These are phyloP conservation scores for Silene uniflora DNA, from an alignment of 148 eudicot species.

Conservation along the genomic window DNA sequence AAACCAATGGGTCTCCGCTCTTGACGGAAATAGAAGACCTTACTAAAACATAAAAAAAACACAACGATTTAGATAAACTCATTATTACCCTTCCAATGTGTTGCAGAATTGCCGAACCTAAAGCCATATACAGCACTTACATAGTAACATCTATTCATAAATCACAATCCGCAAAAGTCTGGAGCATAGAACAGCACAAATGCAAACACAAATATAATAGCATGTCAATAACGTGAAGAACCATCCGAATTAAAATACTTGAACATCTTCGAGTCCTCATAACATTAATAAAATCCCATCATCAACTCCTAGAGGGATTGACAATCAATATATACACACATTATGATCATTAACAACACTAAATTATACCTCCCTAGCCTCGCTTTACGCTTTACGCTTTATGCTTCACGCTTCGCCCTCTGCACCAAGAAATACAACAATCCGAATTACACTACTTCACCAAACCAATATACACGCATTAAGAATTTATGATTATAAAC, in stretches of 20 bases:
- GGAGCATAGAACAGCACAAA: neutral
- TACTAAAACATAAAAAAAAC: neutral
- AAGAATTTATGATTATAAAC: no score
- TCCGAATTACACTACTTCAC: neutral
- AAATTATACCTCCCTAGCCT: no score
- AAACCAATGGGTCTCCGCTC: no score
- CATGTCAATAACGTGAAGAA: neutral
- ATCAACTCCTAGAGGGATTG: no score
- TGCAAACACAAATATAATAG: neutral
- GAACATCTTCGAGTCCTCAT: neutral
- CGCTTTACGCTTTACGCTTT: no score
- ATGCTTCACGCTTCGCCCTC: no score
- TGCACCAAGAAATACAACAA: neutral
- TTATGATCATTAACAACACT: no score
- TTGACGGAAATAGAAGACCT: no score
- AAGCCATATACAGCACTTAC: neutral
- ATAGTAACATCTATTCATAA: neutral
- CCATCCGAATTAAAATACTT: conserved; percentile 5
- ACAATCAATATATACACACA: no score
- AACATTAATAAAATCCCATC: neutral
- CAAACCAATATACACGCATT: neutral
- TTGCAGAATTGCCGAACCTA: neutral
- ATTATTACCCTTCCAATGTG: neutral
- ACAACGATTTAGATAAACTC: no score
- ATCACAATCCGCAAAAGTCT: neutral